phyloP scores from a whole-genome alignment of 1,139 yeast genomes.

The Zygosaccharomyces sapae region DNA sequence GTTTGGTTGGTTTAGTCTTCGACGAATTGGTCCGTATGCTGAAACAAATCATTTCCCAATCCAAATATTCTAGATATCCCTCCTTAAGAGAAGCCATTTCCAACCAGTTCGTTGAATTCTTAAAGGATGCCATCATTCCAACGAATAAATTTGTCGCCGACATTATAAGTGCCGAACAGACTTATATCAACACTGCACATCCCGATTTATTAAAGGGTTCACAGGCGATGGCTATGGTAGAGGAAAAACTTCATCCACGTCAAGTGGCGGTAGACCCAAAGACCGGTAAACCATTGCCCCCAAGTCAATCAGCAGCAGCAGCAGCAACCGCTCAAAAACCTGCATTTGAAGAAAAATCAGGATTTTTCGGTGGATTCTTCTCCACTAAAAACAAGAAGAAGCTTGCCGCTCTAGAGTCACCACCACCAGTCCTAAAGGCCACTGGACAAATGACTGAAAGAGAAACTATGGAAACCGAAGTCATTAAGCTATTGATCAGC shows the following conservation, averaged over 20 bases:
- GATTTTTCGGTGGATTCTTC: constrained; percentile 94
- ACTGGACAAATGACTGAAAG: constrained; percentile 93
- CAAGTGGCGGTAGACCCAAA: constrained; percentile 86
- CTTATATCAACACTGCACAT: constrained; percentile 95
- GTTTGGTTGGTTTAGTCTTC: constrained; percentile 86
- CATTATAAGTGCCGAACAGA: constrained; percentile 78
- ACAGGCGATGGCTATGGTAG: constrained; percentile 92
- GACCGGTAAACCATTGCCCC: constrained; percentile 73
- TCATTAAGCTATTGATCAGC: constrained; percentile 82
- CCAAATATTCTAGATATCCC: constrained; percentile 86
- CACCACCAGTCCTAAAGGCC: constrained; percentile 92
- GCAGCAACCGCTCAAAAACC: constrained; percentile 27
- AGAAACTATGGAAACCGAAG: constrained; percentile 95
- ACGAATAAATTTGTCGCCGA: constrained; percentile 82
- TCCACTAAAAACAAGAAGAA: constrained; percentile 90
- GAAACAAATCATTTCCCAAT: constrained; percentile 75
- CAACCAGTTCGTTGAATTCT: constrained; percentile 70
- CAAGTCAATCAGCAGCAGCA: constrained; percentile 38
- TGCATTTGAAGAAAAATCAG: constrained; percentile 45
- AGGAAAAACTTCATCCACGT: constrained; percentile 84
- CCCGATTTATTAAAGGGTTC: constrained; percentile 94
- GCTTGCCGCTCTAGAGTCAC: constrained; percentile 94
- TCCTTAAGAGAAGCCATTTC: constrained; percentile 81
- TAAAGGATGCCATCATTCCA: constrained; percentile 77
- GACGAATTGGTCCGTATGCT: constrained; percentile 91